A percentile compares a stretch with the other conserved stretches of the same genome.
phyloP scores from a whole-genome alignment of 2,329 filamentous ascomycete genomes.

The Arthroderma uncinatum region DNA sequence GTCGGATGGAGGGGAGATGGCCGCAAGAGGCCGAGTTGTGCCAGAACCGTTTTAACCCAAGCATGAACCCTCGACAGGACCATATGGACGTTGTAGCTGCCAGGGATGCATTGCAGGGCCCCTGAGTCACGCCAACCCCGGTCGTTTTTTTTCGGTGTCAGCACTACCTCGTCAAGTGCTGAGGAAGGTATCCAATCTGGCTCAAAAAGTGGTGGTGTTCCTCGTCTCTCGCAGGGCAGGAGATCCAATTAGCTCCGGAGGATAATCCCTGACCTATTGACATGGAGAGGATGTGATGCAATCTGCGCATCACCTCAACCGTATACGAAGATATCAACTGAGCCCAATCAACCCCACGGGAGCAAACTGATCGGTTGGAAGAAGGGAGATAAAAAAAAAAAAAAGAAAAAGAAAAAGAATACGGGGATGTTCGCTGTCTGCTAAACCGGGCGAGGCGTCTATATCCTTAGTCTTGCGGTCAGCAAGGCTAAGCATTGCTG shows the following conservation, averaged over 20 bases:
- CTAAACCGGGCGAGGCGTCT: background rate
- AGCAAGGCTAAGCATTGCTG: background rate
- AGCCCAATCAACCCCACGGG: background rate
- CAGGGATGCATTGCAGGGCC: background rate
- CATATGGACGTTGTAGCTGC: background rate
- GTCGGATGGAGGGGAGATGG: background rate
- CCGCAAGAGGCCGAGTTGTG: slow-evolving; percentile 1
- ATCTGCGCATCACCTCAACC: background rate
- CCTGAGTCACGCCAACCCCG: background rate
- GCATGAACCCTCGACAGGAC: background rate
- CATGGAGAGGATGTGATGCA: background rate
- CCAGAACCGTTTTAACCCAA: background rate
- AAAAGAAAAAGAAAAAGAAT: background rate
- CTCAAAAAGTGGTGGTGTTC: background rate
- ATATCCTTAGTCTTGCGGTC: background rate
- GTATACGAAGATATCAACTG: background rate
- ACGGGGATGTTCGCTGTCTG: background rate
- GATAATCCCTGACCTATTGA: slow-evolving; percentile 1
- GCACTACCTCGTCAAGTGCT: background rate
- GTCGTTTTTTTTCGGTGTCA: background rate
- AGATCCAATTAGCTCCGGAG: background rate
- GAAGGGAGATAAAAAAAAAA: too few species aligned
- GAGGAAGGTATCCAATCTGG: background rate
- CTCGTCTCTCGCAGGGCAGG: background rate
- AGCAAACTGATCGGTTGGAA: background rate